Percentiles rank a stretch among this genome's conserved stretches.
These are phyloP conservation scores for Fusarium albidum DNA, from an alignment of 2,329 filamentous ascomycete species.

Conservation along the genomic window DNA sequence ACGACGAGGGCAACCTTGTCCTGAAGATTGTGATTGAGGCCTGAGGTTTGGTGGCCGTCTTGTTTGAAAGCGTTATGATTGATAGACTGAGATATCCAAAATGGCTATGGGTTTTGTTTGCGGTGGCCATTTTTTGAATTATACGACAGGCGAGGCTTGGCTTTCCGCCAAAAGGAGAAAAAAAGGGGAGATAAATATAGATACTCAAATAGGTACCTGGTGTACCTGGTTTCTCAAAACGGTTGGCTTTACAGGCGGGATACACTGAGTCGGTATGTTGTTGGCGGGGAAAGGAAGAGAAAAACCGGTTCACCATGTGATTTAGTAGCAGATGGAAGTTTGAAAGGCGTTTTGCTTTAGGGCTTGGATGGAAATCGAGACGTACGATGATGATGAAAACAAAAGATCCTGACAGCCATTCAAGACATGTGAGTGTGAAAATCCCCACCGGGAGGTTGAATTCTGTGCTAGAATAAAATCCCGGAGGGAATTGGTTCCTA, in stretches of 20 bases:
- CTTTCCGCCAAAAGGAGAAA: not conserved
- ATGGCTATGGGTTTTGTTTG: not conserved
- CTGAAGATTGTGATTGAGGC: conserved; percentile 75
- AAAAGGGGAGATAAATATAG: not conserved
- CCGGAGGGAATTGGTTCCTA: not conserved
- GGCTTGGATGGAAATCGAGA: too few species aligned
- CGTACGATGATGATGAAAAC: too few species aligned
- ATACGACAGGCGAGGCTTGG: conserved; percentile 1
- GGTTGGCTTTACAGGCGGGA: not conserved
- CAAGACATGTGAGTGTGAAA: not conserved
- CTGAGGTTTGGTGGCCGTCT: conserved; percentile 39
- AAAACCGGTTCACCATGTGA: too few species aligned
- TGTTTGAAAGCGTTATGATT: conserved; percentile 18
- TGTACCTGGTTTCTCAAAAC: not conserved
- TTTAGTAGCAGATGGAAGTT: too few species aligned
- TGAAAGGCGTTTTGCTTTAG: too few species aligned
- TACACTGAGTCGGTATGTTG: too few species aligned
- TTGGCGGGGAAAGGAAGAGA: too few species aligned
- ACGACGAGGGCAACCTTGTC: conserved; percentile 73
- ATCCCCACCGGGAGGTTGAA: not conserved
- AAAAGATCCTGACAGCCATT: too few species aligned
- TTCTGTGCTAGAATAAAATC: not conserved
- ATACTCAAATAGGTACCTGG: too few species aligned
- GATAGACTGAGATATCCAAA: conserved; percentile 34
- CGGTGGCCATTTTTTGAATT: not conserved